Evolutionary conservation across 768 basidiomycete species (phyloP).

Genomic region (Strobilomyces confusus): DNA sequence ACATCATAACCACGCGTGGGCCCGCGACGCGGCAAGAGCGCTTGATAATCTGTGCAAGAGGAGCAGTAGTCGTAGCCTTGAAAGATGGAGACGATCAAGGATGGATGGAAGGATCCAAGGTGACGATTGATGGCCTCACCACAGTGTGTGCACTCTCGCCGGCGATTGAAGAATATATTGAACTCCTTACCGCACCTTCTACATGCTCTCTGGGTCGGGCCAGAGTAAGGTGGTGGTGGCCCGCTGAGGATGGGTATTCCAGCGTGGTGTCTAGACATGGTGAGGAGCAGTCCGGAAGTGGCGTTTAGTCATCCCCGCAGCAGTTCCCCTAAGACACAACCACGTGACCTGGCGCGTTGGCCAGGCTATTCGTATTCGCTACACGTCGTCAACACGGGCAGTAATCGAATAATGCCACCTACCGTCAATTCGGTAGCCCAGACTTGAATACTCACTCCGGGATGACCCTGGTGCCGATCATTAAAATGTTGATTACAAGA

Average conservation of each 20-base stretch:
- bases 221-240: slow-evolving; percentile 42
- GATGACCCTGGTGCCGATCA: no score
- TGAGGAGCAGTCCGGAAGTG: neutral
- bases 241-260: slow-evolving; percentile 74
- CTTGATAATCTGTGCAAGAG: slow-evolving; percentile 72
- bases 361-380: no score
- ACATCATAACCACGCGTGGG: slow-evolving; percentile 59
- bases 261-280: slow-evolving; percentile 18
- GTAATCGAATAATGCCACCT: no score
- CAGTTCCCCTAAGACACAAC: slow-evolving; percentile 1
- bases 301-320: neutral
- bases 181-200: slow-evolving; percentile 76
- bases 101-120: neutral
- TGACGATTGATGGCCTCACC: slow-evolving; percentile 41
- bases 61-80: slow-evolving; percentile 71
- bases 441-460: no score
- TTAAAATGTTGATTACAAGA: no score
- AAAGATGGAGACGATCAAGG: neutral
- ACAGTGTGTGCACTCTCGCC: slow-evolving; percentile 70
- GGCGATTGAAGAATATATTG: slow-evolving; percentile 58
- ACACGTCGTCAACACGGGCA: no score
- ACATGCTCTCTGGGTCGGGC: slow-evolving; percentile 38
- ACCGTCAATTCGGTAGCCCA: no score
- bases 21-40: slow-evolving; percentile 61
- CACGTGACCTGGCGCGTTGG: slow-evolving; percentile 30